Base-by-base conservation (phyloP, 805 yeast species). In the Phaffomyces thermotolerans region DNA sequence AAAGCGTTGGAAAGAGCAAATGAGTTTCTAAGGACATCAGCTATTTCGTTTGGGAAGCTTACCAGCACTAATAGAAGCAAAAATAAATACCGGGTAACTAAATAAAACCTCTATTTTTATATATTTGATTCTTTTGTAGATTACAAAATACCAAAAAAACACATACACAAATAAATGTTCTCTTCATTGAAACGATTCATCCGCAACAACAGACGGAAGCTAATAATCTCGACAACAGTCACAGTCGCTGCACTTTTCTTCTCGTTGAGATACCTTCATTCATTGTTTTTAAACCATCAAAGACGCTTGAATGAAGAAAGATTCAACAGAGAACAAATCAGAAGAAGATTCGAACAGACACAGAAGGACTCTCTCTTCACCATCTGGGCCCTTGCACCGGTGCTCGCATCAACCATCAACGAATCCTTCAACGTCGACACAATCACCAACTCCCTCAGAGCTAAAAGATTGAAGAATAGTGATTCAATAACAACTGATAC, bases 291-390 rank as follows among this genome's bases (percentile, higher is more conserved):
- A 13, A 77, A 75, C 52, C 64, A 74, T 36, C 83, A 79, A 52
- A 66, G 72, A 41, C 66, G 71, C 38, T 53, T 79, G 34, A 66
- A 72, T 37, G 76, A 77, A 50, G 84, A 80, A 61, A 72, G 76
- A 36, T 72, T 76, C 41, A 75, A 84, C 20, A 69, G 73, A 40
- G 86, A 80, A 50, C 83, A 79, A 52, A 83, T 90, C 46, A 81
- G 81, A 52, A 73, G 93, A 52, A 68, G 97, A 45, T 91, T 89
- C 56, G 79, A 84, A 40, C 96, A 89, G 67, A 91, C 96, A 10
- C 97, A 90, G 57, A 81, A 81, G 52, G 98, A 91, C 63, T 86
- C 96, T 38, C 72, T 84, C 41, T 79, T 79, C 66, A 91, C 97
- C 0, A 78, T 90, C 41, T 70, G 85, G 58, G 90, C 95, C 4